Evolutionary conservation across 2,329 filamentous ascomycete species (phyloP).

Genomic region (Leptosphaerulina australis): DNA sequence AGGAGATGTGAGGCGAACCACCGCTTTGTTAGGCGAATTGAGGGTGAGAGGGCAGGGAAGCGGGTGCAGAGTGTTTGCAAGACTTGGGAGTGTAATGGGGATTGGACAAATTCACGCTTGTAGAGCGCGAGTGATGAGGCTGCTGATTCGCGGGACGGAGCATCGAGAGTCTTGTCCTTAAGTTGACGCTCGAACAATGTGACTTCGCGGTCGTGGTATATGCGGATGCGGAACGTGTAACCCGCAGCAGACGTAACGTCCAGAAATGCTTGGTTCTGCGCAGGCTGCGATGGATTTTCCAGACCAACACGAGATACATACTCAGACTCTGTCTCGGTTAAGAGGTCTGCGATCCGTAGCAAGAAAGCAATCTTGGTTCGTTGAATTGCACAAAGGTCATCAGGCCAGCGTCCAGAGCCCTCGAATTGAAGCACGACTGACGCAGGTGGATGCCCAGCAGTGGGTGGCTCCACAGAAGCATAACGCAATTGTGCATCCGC

Average conservation of each 20-base stretch:
- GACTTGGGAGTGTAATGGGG: conserved; percentile 80
- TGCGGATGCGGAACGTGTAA: conserved; percentile 79
- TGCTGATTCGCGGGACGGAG: conserved; percentile 69
- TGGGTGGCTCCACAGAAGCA: conserved; percentile 65
- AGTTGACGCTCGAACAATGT: conserved; percentile 77
- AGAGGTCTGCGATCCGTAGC: conserved; percentile 71
- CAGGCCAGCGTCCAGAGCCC: conserved; percentile 90
- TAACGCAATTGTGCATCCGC: conserved; percentile 76
- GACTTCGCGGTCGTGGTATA: conserved; percentile 88
- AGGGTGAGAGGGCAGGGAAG: conserved; percentile 77
- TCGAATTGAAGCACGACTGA: conserved; percentile 90
- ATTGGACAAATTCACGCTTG: conserved; percentile 72
- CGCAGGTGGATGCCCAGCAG: conserved; percentile 62
- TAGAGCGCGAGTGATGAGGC: conserved; percentile 72
- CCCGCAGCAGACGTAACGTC: conserved; percentile 78
- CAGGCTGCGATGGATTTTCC: conserved; percentile 72
- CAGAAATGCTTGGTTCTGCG: conserved; percentile 79
- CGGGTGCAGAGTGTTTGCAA: conserved; percentile 81
- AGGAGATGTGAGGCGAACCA: conserved; percentile 91
- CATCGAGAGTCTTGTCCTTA: conserved; percentile 73
- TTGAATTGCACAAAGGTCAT: conserved; percentile 88
- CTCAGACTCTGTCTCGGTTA: conserved; percentile 66
- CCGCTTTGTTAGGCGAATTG: conserved; percentile 82
- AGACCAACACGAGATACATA: conserved; percentile 76
- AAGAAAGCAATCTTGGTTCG: conserved; percentile 91